Evolutionary conservation across 192 early-diverging fungal species (phyloP), one percentile per base, ranked within the genome.

Genomic region (Coemansia sp.): DNA sequence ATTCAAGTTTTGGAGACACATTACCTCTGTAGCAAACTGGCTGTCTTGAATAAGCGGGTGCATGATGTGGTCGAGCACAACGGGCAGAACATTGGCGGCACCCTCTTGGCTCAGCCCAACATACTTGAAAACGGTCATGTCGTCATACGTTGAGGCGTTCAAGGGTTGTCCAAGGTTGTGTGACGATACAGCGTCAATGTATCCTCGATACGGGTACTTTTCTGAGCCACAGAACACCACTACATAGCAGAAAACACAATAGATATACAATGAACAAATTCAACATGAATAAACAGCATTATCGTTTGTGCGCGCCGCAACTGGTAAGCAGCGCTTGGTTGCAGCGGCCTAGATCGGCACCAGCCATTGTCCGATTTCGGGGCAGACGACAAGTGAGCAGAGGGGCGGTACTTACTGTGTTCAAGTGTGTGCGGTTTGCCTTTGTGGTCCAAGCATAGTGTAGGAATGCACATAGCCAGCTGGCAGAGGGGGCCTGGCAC

Each of bases 401-500:
- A 41, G 14, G 51, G 11, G 34, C 17, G 27, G 11, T 65, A 76
- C 79, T 73, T 82, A 84, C 86, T 62, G 73, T 88, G 87, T 57
- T 95, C 94, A 4, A 95, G 86, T 19, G 93, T 93, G 70, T 95
- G 94, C 4, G 94, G 87, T 14, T 91, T 86, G 50, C 94, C 94
- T 46, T 86, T 80, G 73, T 92, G 87, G 80, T 90, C 86, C 32
- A 77, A 70, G 39, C 86, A 82, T 15, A 87, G 73, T 0, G 94
- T 95, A 21, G 94, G 92, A 31, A 95, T 82, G 39, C 93, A 86
- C 63, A 94, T 83, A 23, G 86, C 79, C 25, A 86, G 64, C 2
- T 87, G 84, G 53, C 84, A 85, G 62, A 91, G 78, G 5, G 93
- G 93, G 5, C 92, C 92, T 21, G 87, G 84, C 6, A 91, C 78